Base-by-base conservation (phyloP, 441 rosid species). In the Gossypium schwendimanii region DNA sequence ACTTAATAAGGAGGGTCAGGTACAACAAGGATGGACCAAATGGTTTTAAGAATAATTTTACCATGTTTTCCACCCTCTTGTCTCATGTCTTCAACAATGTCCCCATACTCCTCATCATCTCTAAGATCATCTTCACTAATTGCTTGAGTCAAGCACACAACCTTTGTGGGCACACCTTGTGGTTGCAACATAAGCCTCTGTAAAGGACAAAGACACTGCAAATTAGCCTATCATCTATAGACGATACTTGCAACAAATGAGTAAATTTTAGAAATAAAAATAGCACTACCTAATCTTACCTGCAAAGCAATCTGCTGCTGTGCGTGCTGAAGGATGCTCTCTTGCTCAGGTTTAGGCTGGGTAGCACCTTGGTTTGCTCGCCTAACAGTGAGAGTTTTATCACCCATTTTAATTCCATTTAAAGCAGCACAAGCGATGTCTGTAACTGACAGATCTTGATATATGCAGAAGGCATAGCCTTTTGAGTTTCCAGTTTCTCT, bases 291-390 rank as follows among this genome's bases (percentile, higher is more conserved):
- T 21, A 18, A 49, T 7, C 68, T 77, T 28, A 94, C 98, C 94
- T 95, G 99, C 68, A 92, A 78, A 44, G 98, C 98, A 82, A 95
- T 88, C 85, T 95, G 99, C 84, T 95, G 99, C 79, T 92, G 99
- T 14, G 98, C 99, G 81, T 95, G 99, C 82, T 92, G 82, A 44
- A 92, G 80, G 4, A 95, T 85, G 72, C 84, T 89, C 79, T 95
- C 99, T 71, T 95, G 99, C 84, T 95, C 99, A 28, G 99, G 98
- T 71, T 90, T 91, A 69, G 96, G 91, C 64, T 92, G 99, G 81
- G 58, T 91, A 66, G 97, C 61, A 20, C 96, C 94, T 84, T 89
- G 97, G 82, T 92, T 95, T 53, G 98, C 98, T 62, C 96, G 93
- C 75, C 99, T 88, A 68, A 95, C 98, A 12, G 99, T 95, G 74